phyloP scores from a whole-genome alignment of 2,329 filamentous ascomycete species.

The Clarireedia homoeocarpa region DNA sequence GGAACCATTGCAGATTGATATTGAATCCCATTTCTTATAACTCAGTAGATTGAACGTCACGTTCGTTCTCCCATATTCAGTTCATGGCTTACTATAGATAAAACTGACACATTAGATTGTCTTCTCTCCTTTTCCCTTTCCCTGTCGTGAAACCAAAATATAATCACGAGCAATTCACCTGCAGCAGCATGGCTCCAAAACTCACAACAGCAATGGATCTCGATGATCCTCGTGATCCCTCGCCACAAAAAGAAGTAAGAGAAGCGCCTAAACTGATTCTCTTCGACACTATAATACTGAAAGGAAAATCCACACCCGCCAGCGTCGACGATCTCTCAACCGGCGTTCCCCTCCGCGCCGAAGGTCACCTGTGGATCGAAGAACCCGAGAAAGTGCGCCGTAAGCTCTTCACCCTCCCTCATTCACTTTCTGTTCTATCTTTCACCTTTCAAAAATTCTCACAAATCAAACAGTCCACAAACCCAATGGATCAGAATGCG shows the following conservation, averaged over 20 bases:
- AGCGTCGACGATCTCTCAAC: neutral
- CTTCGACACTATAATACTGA: slow-evolving; percentile 4
- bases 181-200: neutral
- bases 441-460: neutral
- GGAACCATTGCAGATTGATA: too few relatives aligned
- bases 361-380: slow-evolving; percentile 6
- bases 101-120: too few relatives aligned
- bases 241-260: neutral
- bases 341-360: neutral
- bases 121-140: too few relatives aligned
- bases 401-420: neutral
- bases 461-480: neutral
- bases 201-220: neutral
- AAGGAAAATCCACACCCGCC: neutral
- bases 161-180: neutral
- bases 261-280: neutral
- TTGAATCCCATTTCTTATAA: too few relatives aligned
- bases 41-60: too few relatives aligned
- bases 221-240: neutral
- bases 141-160: neutral
- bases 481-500: slow-evolving; percentile 4
- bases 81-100: too few relatives aligned
- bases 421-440: neutral
- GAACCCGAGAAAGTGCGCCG: slow-evolving; percentile 3
- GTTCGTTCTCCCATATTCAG: too few relatives aligned